Base-by-base conservation (phyloP, 176 grass and related monocot genomes). In the Thinopyrum elongatum region DNA sequence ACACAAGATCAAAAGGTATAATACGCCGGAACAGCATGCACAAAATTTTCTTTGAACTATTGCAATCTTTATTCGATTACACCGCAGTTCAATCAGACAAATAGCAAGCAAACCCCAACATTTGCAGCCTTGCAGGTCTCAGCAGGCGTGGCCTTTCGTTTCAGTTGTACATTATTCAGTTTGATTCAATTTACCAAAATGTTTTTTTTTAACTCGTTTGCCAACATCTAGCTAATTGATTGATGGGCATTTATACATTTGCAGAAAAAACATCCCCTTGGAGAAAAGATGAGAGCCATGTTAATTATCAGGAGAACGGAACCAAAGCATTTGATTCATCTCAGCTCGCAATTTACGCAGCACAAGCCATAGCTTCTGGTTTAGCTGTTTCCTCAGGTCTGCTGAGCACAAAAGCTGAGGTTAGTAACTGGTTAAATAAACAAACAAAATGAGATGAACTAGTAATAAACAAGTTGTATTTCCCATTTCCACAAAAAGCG, bases 261-360 rank as follows among this genome's bases (percentile, higher is more conserved):
- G 25, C 16, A 75, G 15, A 71, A 63, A 46, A 73, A 63, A 62
- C 39, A 73, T 5, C 25, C 75, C n/a, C 10, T 30, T 30, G 25
- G 34, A 58, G 28, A 22, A 61, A 49, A 77, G 14, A 81, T 75
- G 23, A 87, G 58, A 66, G 29, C 30, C 38, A 49, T 28, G 23
- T 3, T 38, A 84, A 29, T 84, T 84, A 42, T 9, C 10, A 8
- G 39, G n/a, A 10, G n/a, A 70, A 19, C 8, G 27, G 23, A 22
- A 69, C 12, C 47, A 28, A 61, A 4, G 39, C 44, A 59, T 74
- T 19, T 19, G 65, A 66, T 74, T 22, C 74, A 75, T 35, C 15
- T 83, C 58, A 74, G 59, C 9, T 29, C 28, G n/a, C 17, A 51
- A 87, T 21, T 77, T 91, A 91, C 39, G 77, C 77, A 70, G 77